Percentiles rank a stretch among this genome's conserved stretches.
Evolutionary conservation across 495 filamentous ascomycete genomes (phyloP).

Genomic region (Astrothelium macrocarpum): DNA sequence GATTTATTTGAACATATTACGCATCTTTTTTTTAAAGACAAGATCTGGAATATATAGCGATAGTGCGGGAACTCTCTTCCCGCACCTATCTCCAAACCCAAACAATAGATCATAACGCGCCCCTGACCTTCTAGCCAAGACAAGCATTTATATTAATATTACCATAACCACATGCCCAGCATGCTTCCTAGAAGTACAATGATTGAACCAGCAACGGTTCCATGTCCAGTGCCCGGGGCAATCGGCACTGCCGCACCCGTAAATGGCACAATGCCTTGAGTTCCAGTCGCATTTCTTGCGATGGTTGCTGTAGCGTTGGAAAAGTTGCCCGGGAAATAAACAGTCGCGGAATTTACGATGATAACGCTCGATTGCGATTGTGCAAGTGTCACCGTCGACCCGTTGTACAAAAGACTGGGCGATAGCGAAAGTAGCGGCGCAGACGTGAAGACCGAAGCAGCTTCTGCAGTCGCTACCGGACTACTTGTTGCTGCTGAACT

Average conservation of each 20-base stretch:
- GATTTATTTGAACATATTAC: too few species aligned
- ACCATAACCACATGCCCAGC: constrained; percentile 5
- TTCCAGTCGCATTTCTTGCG: background rate
- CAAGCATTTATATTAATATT: background rate
- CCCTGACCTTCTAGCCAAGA: background rate
- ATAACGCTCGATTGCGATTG: background rate
- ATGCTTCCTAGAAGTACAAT: background rate
- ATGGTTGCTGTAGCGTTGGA: background rate
- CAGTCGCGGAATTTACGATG: background rate
- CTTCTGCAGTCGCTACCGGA: background rate
- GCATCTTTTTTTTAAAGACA: too few species aligned
- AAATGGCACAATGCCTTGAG: background rate
- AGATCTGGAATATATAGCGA: too few species aligned
- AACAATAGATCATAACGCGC: background rate
- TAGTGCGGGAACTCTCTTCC: too few species aligned
- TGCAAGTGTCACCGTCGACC: background rate
- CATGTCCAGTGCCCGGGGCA: background rate
- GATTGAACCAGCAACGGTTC: background rate
- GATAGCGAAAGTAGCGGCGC: background rate
- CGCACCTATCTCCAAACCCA: too few species aligned
- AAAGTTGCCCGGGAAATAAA: background rate
- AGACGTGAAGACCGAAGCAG: background rate
- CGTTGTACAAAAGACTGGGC: background rate
- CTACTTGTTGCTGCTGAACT: too few species aligned
- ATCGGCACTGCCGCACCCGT: background rate